Evolutionary conservation across 768 basidiomycete genomes (phyloP).

Genomic region (Paxillus ammoniavirescens): DNA sequence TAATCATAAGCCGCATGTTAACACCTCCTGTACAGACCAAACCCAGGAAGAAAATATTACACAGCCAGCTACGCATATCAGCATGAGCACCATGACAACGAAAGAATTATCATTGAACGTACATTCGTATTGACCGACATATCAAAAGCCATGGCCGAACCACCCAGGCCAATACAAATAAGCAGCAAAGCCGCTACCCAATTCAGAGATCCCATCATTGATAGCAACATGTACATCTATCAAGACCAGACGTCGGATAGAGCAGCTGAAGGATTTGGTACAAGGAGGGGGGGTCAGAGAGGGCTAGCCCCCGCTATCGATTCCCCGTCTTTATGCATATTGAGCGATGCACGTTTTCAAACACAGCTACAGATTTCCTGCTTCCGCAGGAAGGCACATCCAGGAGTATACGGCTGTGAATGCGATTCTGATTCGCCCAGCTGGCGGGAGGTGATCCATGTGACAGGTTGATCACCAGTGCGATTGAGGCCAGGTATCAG

Average conservation of each 20-base stretch:
- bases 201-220: conserved; percentile 11
- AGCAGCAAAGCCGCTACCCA: not conserved
- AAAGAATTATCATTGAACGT: not conserved
- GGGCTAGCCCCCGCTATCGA: not conserved
- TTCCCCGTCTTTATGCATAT: conserved; percentile 13
- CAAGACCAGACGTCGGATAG: too few relatives aligned
- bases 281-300: not conserved
- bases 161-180: conserved; percentile 7
- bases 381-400: not conserved
- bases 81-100: not conserved
- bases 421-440: conserved; percentile 16
- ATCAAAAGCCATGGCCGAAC: conserved; percentile 23
- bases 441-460: conserved; percentile 3
- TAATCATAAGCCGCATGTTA: not conserved
- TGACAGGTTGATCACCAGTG: not conserved
- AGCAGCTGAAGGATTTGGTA: not conserved
- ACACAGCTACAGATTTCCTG: conserved; percentile 12
- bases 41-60: conserved; percentile 7
- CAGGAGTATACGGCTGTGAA: not conserved
- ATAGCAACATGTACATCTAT: not conserved
- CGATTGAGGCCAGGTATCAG: not conserved
- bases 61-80: conserved; percentile 22
- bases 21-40: not conserved
- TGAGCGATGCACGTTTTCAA: conserved; percentile 10
- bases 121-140: conserved; percentile 26